Evolutionary conservation across 2,329 filamentous ascomycete species (phyloP), one percentile per base, ranked within the genome.

Genomic region (Aspergillus luchuensis): DNA sequence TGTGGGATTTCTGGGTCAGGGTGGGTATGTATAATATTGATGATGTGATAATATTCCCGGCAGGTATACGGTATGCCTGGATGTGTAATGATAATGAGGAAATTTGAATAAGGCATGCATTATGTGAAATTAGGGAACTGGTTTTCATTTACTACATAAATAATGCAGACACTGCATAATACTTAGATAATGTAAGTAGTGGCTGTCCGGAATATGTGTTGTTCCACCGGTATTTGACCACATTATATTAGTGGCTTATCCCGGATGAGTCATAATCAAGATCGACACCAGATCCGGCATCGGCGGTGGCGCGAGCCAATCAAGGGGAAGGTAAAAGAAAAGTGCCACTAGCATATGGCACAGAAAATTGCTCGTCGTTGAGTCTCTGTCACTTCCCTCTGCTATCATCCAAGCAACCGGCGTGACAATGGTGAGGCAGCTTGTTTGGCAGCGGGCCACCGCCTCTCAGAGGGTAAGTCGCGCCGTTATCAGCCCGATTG

Each of bases 391-490:
- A 33, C 36, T 45, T 48, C 61, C 54, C 50, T 64, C 59, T 56
- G 59, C 62, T 57, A 62, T 64, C 59, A 17, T 56, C 53, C 30
- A 47, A 52, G 39, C 30, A 48, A 30, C 19, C 25, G 43, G 66
- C 66, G 60, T 66, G 62, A 65, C 48, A 23, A 78, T 77, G 75
- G 73, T 77, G 67, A 76, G 74, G 67, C 75, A 77, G 65, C 64
- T 76, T 68, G 69, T 76, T 59, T 76, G 74, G 74, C 72, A 75
- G 65, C 67, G 72, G 68, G 74, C 71, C 59, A 69, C 69, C 51
- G 74, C 74, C 65, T 72, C 73, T 67, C 74, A 72, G 58, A 73
- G 72, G 69, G 75, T 77, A 63, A 66, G 75, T 73, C n/a, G 39
- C 52, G 41, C 38, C 17, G 38, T 39, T 43, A 19, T 19, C 39